Conservation (phyloP, 2,329 filamentous ascomycete species). For the Aureobasidium leucospermi region DNA sequence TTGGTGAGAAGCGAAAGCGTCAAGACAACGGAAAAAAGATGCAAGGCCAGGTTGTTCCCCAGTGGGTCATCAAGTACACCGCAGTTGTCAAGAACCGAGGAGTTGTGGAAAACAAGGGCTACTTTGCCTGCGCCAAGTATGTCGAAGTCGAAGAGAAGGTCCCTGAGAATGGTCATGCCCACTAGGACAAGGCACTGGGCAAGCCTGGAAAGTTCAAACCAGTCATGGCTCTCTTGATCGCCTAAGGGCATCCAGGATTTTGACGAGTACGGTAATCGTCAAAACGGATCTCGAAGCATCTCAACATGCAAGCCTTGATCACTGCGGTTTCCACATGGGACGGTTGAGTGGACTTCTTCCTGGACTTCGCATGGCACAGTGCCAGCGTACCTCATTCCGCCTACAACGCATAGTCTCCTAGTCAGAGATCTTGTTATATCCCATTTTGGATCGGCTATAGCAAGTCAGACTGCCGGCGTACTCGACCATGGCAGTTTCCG, state of each 20-base stretch:
- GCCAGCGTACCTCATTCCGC: too few relatives aligned
- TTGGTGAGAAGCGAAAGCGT: constrained; percentile 34
- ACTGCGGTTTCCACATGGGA: too few relatives aligned
- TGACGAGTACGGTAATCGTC: too few relatives aligned
- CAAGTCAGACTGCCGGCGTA: too few relatives aligned
- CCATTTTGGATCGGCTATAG: too few relatives aligned
- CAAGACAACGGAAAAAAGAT: constrained; percentile 48
- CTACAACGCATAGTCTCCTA: too few relatives aligned
- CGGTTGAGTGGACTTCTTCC: too few relatives aligned
- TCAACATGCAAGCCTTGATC: too few relatives aligned
- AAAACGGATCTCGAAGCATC: neutral
- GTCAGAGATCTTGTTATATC: too few relatives aligned
- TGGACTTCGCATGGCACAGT: too few relatives aligned
- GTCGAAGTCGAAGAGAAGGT: neutral
- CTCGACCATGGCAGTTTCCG: too few relatives aligned
- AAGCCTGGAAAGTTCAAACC: neutral
- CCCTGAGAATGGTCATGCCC: neutral
- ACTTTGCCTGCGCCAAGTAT: constrained; percentile 75
- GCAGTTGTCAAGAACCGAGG: constrained; percentile 89
- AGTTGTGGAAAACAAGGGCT: constrained; percentile 97
- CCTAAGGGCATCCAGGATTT: neutral
- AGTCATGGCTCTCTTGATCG: neutral
- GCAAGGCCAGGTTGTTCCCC: constrained; percentile 70
- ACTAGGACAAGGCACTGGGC: neutral
- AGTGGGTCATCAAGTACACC: constrained; percentile 97